Base-by-base conservation (phyloP, 1,284 basidiomycete species). In the Taiwanofungus camphoratus region DNA sequence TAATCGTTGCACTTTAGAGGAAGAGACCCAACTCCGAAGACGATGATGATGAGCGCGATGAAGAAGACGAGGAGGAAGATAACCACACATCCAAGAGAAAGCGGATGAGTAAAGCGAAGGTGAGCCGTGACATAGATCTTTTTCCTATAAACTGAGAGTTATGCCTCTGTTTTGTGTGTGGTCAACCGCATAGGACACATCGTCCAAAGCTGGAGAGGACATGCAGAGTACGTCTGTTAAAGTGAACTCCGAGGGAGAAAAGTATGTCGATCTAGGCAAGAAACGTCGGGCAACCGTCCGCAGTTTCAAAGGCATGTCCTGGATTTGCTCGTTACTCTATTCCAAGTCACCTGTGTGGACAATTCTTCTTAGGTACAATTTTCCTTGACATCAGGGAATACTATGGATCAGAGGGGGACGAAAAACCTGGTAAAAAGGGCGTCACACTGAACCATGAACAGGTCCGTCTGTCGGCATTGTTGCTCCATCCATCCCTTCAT, bases 381-480 rank as follows among this genome's bases (percentile, higher is more conserved):
- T 67, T 81, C 37, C 58, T 92, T 13, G 87, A 92, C 58, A 83
- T 93, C 42, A 77, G 90, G 41, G 89, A 92, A 62, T 90, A 73
- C 55, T 92, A 85, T 54, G 75, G 65, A 3, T 66, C 71, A 39
- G 75, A 76, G 1, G 71, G 75, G 4, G 73, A 81, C n/a, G 71
- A 79, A 49, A 88, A 86, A 51, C 89, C 89, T 0, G 86, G 87
- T 0, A 84, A 85, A 62, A 92, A 92, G 55, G 89, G 89, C 5
- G 84, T 92, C 44, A 75, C 80, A 0, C 67, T 92, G n/a, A 65
- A 65, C 8, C 35, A 65, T 0, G 88, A 90, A 27, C 87, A 88
- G 73, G 85, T 86, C 49, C 37, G 71, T 62, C 18, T 23, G 20
- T 21, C 8, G 7, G 7, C 22, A 7, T 36, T 36, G 20, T 9